Percentiles rank a stretch among this genome's conserved stretches.
Evolutionary conservation across 148 eudicot species (phyloP).

Genomic region (Euryodendron excelsum): DNA sequence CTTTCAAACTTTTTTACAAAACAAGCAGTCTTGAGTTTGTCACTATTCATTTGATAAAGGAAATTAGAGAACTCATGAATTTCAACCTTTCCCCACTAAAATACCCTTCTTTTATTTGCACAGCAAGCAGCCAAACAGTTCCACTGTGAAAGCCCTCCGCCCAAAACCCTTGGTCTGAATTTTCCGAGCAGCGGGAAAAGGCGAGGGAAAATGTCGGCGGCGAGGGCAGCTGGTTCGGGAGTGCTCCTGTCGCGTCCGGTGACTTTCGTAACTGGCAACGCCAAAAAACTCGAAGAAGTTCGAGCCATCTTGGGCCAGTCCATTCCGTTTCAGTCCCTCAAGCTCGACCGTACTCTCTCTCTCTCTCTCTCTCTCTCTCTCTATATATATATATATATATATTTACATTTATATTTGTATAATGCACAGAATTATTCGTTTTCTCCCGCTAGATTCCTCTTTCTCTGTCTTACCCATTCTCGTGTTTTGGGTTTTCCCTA

Average conservation of each 20-base stretch:
- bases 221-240: constrained; percentile 29
- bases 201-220: constrained; percentile 42
- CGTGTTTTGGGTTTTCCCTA: constrained; percentile 8
- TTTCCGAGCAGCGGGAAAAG: neutral
- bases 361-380: neutral
- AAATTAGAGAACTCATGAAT: too few species aligned
- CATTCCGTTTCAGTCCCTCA: constrained; percentile 76
- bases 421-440: neutral
- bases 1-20: too few species aligned
- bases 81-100: neutral
- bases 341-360: constrained; percentile 61
- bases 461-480: neutral
- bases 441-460: neutral
- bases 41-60: too few species aligned
- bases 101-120: too few species aligned
- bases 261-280: constrained; percentile 91
- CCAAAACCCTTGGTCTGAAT: neutral
- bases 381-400: neutral
- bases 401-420: neutral
- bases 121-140: too few species aligned
- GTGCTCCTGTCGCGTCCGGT: constrained; percentile 53
- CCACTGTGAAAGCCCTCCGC: too few species aligned
- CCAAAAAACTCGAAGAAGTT: constrained; percentile 88
- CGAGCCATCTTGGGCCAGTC: constrained; percentile 73
- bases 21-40: too few species aligned